phyloP scores from a whole-genome alignment of 2,329 filamentous ascomycete genomes.

The Trichoderma citrinoviride region DNA sequence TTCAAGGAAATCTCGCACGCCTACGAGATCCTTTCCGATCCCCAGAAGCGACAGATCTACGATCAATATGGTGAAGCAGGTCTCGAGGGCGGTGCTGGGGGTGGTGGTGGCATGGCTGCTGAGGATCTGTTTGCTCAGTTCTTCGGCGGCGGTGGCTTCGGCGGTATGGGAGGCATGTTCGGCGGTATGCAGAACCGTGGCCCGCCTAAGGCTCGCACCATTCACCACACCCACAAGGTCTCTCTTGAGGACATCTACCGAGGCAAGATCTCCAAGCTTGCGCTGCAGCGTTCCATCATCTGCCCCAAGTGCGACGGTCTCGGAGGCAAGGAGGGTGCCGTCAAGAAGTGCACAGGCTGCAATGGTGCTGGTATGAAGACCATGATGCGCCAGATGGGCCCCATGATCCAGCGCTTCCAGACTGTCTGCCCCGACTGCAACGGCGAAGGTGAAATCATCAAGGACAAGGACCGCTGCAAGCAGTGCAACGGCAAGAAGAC shows the following conservation, averaged over 20 bases:
- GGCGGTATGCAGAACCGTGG: conserved; percentile 75
- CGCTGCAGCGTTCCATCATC: conserved; percentile 94
- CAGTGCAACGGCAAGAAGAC: conserved; percentile 97
- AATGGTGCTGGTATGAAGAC: conserved; percentile 98
- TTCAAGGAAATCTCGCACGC: conserved; percentile 98
- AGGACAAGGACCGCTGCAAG: conserved; percentile 98
- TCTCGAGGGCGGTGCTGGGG: conserved; percentile 80
- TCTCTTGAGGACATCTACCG: conserved; percentile 97
- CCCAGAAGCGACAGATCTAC: conserved; percentile 87
- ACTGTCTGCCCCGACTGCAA: conserved; percentile 98
- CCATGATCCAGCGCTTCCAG: conserved; percentile 99
- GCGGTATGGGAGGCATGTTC: conserved; percentile 70
- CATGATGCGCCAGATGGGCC: conserved; percentile 99
- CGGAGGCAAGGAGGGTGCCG: conserved; percentile 96
- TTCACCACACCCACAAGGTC: conserved; percentile 98
- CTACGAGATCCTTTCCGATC: conserved; percentile 90
- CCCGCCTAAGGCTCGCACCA: conserved; percentile 85
- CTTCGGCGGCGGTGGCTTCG: conserved; percentile 74
- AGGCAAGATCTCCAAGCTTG: conserved; percentile 96
- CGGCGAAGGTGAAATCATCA: conserved; percentile 94
- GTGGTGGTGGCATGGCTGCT: conserved; percentile 77
- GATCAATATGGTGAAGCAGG: conserved; percentile 98
- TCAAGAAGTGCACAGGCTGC: conserved; percentile 87
- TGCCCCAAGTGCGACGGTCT: conserved; percentile 92
- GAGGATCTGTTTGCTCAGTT: conserved; percentile 97